phyloP scores from a whole-genome alignment of 2,329 filamentous ascomycete genomes.

The Alternaria arborescens region DNA sequence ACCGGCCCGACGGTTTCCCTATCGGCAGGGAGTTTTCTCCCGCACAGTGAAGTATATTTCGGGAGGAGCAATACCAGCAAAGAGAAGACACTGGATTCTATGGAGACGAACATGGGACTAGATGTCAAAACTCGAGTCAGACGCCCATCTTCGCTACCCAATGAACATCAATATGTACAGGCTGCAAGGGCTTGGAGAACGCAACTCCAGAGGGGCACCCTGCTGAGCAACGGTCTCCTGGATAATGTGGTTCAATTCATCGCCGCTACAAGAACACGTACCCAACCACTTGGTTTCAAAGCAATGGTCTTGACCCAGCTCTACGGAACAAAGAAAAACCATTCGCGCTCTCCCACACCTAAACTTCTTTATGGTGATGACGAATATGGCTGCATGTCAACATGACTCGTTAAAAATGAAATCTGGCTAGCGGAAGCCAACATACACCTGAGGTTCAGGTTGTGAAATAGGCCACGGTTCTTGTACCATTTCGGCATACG shows the following conservation, averaged over 20 bases:
- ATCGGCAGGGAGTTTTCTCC: neutral
- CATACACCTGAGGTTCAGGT: neutral
- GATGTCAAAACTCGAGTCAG: neutral
- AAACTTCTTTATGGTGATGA: neutral
- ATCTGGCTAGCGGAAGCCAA: neutral
- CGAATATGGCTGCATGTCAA: neutral
- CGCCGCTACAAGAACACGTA: neutral
- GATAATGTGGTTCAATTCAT: neutral
- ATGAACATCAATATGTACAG: neutral
- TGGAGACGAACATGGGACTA: neutral
- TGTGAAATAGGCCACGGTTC: neutral
- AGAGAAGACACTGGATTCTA: neutral
- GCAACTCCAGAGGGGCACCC: neutral
- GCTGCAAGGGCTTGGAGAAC: neutral
- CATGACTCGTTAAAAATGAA: neutral
- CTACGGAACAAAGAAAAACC: constrained; percentile 8
- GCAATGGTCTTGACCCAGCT: neutral
- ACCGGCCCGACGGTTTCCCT: neutral
- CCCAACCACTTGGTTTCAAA: neutral
- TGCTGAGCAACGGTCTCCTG: neutral
- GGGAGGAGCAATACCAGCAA: neutral
- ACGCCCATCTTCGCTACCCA: neutral
- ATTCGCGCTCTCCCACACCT: neutral
- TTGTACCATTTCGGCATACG: neutral
- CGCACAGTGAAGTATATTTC: neutral